Evolutionary conservation across 2,329 filamentous ascomycete species (phyloP).

Genomic region (Aspergillus uvarum): DNA sequence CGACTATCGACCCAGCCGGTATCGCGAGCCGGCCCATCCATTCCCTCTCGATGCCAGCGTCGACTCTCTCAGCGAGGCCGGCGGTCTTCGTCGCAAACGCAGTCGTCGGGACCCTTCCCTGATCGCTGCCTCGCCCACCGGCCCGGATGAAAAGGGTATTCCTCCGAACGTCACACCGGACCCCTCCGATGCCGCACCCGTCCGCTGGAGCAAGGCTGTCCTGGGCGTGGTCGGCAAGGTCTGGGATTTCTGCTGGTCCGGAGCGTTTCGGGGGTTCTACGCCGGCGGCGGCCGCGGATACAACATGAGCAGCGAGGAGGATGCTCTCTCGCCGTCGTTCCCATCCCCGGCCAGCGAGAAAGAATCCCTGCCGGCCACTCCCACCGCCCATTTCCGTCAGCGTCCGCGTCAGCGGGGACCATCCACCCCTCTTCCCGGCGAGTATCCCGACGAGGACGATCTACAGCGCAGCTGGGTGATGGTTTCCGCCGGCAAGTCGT

Average conservation of each 20-base stretch:
- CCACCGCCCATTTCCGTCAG: neutral
- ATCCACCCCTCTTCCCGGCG: slow-evolving; percentile 53
- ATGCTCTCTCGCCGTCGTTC: slow-evolving; percentile 5
- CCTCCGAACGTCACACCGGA: slow-evolving; percentile 11
- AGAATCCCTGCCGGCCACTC: slow-evolving; percentile 17
- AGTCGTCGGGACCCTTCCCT: slow-evolving; percentile 33
- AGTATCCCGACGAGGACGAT: slow-evolving; percentile 53
- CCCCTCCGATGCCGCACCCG: slow-evolving; percentile 15
- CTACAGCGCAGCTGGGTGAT: slow-evolving; percentile 71
- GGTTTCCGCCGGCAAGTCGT: slow-evolving; percentile 42
- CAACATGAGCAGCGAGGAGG: slow-evolving; percentile 46
- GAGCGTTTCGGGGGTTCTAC: slow-evolving; percentile 77
- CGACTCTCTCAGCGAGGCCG: slow-evolving; percentile 23
- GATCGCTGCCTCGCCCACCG: slow-evolving; percentile 21
- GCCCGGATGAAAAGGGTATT: slow-evolving; percentile 19
- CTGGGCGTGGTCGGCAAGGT: slow-evolving; percentile 61
- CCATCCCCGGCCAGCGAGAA: slow-evolving; percentile 23
- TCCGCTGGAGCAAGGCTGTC: slow-evolving; percentile 44
- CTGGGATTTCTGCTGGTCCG: slow-evolving; percentile 75
- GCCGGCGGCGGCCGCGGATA: slow-evolving; percentile 79
- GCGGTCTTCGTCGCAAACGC: slow-evolving; percentile 31
- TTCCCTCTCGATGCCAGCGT: slow-evolving; percentile 30
- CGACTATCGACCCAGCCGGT: slow-evolving; percentile 44
- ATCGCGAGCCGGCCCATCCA: slow-evolving; percentile 31
- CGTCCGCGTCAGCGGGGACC: slow-evolving; percentile 10